Base-by-base conservation (phyloP, 805 yeast genomes). In the Lachancea mirantina region DNA sequence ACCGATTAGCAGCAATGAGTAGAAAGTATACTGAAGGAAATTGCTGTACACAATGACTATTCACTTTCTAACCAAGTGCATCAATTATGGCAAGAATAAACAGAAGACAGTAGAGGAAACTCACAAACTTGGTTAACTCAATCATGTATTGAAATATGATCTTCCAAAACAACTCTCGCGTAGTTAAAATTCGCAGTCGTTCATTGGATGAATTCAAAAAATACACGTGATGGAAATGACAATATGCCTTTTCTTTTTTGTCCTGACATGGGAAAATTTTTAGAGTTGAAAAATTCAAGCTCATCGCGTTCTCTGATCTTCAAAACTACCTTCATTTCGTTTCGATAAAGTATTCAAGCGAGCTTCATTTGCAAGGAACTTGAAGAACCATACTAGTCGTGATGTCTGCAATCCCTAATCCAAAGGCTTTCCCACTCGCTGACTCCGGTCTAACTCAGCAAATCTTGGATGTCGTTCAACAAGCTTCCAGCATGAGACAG, bases 391-490 rank as follows among this genome's bases (percentile, higher is more conserved):
- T 14, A 27, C 36, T 8, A 20, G 28, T 10, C 8, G 36, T 38
- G 37, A 84, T 81, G 89, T 80, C 89, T 62, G 74, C 85, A 46
- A 36, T 40, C 26, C 85, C 94, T 68, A 89, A 89, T 77, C 94
- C 96, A 65, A 84, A 88, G 65, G 99, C 99, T 47, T 92, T 92
- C 72, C 99, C 99, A 62, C 76, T 92, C 60, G 96, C 99, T 56
- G 97, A 92, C 63, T 80, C 95, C 47, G 87, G 80, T 50, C 75
- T 94, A 55, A 71, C 95, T 49, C 96, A 92, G 72, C 96, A 89
- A 70, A 89, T 92, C 66, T 76, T 92, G 61, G 97, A 92, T 57
- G 88, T 92, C 62, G 92, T 84, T 55, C 98, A 92, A 72, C 98
- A 92, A 72, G 85, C 96, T 42, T 88, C 94, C 57, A 87, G 83